Base-by-base conservation (phyloP, 352 stramenopile genomes). In the Globisporangium spinosum region DNA sequence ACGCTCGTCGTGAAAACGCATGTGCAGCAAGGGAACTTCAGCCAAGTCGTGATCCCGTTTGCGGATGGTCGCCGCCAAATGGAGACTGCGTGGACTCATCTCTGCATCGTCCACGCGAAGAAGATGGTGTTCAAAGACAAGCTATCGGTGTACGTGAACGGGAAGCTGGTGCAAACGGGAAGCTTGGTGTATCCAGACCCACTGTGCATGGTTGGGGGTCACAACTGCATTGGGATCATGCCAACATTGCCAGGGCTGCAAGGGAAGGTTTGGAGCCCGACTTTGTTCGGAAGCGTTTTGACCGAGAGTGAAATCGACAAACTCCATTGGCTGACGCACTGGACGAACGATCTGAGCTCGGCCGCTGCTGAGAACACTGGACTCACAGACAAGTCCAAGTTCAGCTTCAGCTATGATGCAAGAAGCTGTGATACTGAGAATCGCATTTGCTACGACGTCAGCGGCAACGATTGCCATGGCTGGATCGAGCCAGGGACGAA, bases 101-200 rank as follows among this genome's bases (percentile, higher is more conserved):
- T 96, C 38, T 91, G 82, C 61, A 74, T 96, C 56, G 85, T 93
- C 0, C 88, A 96, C 66, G 76, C 83, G 1, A 94, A 94, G 70
- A 96, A 94, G 60, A 93, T 96, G 82, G 82, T 96, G 12, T 96
- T 94, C 72, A 94, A 93, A 67, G 88, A 94, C 73, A 96, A 96
- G 68, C 40, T 94, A 10, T 77, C 72, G 0, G 77, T 96, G 32
- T 94, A 77, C 65, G 69, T 88, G n/a, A 75, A 96, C 56, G 86
- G 85, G 1, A 75, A 73, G 13, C 56, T 47, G n/a, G 64, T 86
- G 10, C 90, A 88, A 64, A 87, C 72, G 32, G 88, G 85, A 0
- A 89, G 80, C 63, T 63, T 96, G 56, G 71, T 74, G 4, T 96
- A 96, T 45, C 87, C 87, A 0, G 88, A 96, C 60, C 77, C 85